These are phyloP conservation scores for Prunus armeniaca DNA, from an alignment of 306 rosid genomes.

Conservation along the genomic window DNA sequence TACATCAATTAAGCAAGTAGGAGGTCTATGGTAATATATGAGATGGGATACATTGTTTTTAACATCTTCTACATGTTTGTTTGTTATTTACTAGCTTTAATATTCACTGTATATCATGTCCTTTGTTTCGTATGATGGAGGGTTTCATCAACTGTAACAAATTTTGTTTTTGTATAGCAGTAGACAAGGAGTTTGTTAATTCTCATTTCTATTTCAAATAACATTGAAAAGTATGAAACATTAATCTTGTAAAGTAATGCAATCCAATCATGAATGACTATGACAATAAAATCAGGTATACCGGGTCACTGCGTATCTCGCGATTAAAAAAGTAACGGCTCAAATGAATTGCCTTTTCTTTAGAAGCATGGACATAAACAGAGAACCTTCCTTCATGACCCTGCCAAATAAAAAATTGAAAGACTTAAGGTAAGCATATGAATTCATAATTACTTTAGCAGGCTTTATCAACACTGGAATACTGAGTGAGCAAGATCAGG, in stretches of 20 bases:
- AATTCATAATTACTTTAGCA: neutral
- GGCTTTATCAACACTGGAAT: neutral
- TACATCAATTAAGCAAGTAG: neutral
- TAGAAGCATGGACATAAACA: conserved; percentile 92
- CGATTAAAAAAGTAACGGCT: conserved; percentile 75
- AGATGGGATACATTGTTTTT: neutral
- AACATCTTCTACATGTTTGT: neutral
- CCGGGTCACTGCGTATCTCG: conserved; percentile 89
- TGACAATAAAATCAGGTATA: conserved; percentile 14
- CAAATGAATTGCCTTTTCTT: conserved; percentile 72
- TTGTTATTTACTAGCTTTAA: neutral
- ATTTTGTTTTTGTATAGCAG: neutral
- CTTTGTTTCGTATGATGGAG: neutral
- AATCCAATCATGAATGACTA: neutral
- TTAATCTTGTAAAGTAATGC: neutral
- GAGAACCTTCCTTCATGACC: conserved; percentile 98
- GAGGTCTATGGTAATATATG: neutral
- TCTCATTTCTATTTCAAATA: neutral
- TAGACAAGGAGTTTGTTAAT: neutral
- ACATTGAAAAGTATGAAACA: neutral
- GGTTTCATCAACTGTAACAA: neutral
- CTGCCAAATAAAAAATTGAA: conserved; percentile 45
- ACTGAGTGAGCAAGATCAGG: neutral
- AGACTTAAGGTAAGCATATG: conserved; percentile 29
- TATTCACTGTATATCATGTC: neutral